These are phyloP conservation scores for Exophiala sideris DNA, from an alignment of 2,329 filamentous ascomycete species.

Conservation along the genomic window DNA sequence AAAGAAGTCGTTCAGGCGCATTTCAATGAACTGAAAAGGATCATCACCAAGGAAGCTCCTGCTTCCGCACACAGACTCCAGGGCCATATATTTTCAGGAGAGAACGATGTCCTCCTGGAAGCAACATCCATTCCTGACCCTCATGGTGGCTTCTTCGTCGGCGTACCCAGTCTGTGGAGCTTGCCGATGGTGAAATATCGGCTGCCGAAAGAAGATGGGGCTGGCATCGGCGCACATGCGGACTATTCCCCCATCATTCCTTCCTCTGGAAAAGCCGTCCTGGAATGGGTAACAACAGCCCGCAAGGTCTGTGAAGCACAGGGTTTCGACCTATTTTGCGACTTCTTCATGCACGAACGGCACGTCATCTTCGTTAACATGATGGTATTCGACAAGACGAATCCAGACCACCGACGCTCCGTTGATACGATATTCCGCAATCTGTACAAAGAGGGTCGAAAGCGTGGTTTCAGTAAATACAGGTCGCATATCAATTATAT, in stretches of 20 bases:
- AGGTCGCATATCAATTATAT: conserved; percentile 23
- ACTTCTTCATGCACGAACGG: conserved; percentile 24
- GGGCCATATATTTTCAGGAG: conserved; percentile 19
- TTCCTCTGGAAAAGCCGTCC: conserved; percentile 14
- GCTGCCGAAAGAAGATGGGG: conserved; percentile 10
- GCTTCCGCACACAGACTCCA: conserved; percentile 9
- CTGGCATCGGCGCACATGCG: conserved; percentile 19
- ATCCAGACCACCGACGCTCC: conserved; percentile 12
- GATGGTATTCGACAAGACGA: conserved; percentile 22
- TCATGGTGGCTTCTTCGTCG: conserved; percentile 22
- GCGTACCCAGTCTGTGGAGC: conserved; percentile 21
- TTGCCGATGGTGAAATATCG: conserved; percentile 21
- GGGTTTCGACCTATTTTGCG: conserved; percentile 21
- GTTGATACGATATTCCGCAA: conserved; percentile 17
- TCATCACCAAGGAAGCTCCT: conserved; percentile 14
- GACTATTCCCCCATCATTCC: conserved; percentile 24
- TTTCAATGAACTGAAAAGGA: conserved; percentile 19
- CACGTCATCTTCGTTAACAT: conserved; percentile 25
- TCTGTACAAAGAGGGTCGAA: conserved; percentile 13
- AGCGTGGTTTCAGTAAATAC: conserved; percentile 23
- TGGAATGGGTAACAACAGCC: conserved; percentile 19
- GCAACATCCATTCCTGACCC: conserved; percentile 16
- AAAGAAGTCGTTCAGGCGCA: conserved; percentile 18
- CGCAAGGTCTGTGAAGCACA: conserved; percentile 14
- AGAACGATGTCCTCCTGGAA: conserved; percentile 18